A percentile compares a stretch with the other conserved stretches of the same genome.
Evolutionary conservation across 768 basidiomycete genomes (phyloP).

Genomic region (Hygrophoropsis aurantiaca): DNA sequence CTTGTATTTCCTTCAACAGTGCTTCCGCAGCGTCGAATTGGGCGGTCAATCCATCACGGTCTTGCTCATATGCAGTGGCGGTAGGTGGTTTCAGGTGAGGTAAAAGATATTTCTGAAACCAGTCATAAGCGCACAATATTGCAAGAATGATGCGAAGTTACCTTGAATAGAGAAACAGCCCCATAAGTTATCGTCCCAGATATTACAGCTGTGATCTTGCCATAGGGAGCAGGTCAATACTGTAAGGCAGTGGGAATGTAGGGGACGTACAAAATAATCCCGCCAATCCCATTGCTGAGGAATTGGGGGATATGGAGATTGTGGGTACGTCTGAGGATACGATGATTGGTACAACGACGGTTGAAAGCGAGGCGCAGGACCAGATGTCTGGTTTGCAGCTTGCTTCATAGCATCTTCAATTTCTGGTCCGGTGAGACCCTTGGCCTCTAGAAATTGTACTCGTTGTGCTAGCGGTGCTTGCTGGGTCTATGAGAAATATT

Average conservation of each 20-base stretch:
- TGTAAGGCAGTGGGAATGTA: background rate
- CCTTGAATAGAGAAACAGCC: constrained; percentile 76
- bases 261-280: constrained; percentile 84
- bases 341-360: constrained; percentile 15
- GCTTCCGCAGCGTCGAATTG: constrained; percentile 90
- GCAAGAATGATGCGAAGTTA: constrained; percentile 28
- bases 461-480: constrained; percentile 79
- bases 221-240: background rate
- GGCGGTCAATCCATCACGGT: constrained; percentile 78
- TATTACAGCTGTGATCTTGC: constrained; percentile 87
- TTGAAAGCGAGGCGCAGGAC: constrained; percentile 14
- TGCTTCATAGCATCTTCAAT: constrained; percentile 83
- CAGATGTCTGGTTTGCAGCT: constrained; percentile 31
- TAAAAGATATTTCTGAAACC: constrained; percentile 78
- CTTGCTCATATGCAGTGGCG: constrained; percentile 85
- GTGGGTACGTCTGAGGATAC: constrained; percentile 46
- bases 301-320: constrained; percentile 35
- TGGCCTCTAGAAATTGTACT: constrained; percentile 92
- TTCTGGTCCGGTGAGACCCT: constrained; percentile 81
- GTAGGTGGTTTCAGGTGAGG: constrained; percentile 91
- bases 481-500: constrained; percentile 52
- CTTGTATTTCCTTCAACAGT: constrained; percentile 76
- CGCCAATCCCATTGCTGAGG: constrained; percentile 86
- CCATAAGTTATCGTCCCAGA: constrained; percentile 86
- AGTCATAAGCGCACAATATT: constrained; percentile 4